phyloP scores from a whole-genome alignment of 306 rosid species.

The Aeschynomene evenia region DNA sequence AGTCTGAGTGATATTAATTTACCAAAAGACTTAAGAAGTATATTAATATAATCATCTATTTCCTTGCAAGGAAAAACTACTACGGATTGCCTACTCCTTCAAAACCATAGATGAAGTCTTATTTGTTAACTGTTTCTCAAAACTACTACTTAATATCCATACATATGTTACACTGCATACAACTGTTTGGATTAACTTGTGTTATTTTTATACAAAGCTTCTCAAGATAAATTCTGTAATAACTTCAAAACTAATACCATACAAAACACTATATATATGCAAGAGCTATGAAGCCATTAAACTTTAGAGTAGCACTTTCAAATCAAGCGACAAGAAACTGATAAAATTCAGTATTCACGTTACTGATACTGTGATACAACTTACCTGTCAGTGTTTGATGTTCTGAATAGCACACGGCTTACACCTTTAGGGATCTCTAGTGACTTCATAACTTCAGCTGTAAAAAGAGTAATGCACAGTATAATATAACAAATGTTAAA shows the following conservation, averaged over 20 bases:
- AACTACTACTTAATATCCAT: neutral
- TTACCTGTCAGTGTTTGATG: slow-evolving; percentile 83
- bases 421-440: slow-evolving; percentile 71
- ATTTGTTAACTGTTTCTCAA: neutral
- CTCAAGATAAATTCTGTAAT: neutral
- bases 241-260: neutral
- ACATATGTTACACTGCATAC: neutral
- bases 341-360: neutral
- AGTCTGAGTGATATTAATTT: neutral
- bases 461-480: neutral
- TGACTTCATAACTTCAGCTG: slow-evolving; percentile 92
- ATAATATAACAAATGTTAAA: neutral
- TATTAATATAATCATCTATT: neutral
- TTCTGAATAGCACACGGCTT: slow-evolving; percentile 79
- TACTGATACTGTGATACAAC: too few relatives aligned
- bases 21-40: neutral
- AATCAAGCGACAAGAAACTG: slow-evolving; percentile 1
- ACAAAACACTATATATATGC: neutral
- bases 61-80: neutral
- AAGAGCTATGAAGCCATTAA: neutral
- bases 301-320: neutral
- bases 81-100: neutral
- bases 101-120: neutral
- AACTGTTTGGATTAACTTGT: neutral
- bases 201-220: neutral